Base-by-base conservation (phyloP, 2,329 filamentous ascomycete species). In the Fusarium dlaminii region DNA sequence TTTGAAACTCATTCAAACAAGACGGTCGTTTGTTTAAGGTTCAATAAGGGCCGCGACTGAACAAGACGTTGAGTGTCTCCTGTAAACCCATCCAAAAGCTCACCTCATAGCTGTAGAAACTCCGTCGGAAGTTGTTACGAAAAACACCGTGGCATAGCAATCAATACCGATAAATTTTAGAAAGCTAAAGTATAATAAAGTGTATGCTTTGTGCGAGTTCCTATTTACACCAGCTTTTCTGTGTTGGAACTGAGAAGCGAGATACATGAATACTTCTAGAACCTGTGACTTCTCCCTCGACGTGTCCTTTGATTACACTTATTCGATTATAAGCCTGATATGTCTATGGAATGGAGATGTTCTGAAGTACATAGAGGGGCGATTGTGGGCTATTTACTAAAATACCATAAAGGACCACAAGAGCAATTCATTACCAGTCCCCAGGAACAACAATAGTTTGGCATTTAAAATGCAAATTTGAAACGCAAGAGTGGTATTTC, bases 401-500 rank as follows among this genome's bases (percentile, higher is more conserved):
- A 22, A 24, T 14, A 22, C 15, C 18, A 39, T 13, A n/a, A 37
- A 20, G 63, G 5, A 20, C n/a, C 6, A 24, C 3, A 15, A 8
- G 4, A 13, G 5, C 22, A 29, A 54, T 20, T 24, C 30, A 32
- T 14, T 34, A n/a, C 12, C 4, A 30, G 27, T 20, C 52, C 14
- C 22, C 9, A 24, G 6, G 15, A 29, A 27, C 2, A 46, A 7
- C 46, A 42, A 46, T 24, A 48, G 45, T 46, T 56, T 37, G 60
- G 45, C n/a, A 45, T 54, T 55, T 68, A 27, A 46, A 68, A 36
- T 65, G 58, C 49, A 24, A 12, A 40, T 48, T 60, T 70, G 29
- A 51, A 72, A 40, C 65, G 57, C 39, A 58, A 64, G 65, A 60
- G 37, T 54, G 59, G 62, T 66, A 71, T 72, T 65, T 77, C 51